Evolutionary conservation across 768 basidiomycete genomes (phyloP).

Genomic region (Macrolepiota albuminosa): DNA sequence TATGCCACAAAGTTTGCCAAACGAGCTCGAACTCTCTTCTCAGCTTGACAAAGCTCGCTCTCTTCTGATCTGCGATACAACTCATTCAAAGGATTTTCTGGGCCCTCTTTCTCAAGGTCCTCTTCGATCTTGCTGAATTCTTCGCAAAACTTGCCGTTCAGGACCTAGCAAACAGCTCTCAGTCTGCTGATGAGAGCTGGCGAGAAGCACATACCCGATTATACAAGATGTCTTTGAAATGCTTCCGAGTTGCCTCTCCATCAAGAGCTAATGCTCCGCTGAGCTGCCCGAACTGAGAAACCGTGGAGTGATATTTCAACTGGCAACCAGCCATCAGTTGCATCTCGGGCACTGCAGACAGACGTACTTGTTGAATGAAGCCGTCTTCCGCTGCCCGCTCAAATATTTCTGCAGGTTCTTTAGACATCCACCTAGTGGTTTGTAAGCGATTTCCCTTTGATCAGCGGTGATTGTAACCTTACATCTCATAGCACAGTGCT

Average conservation of each 20-base stretch:
- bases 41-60: constrained; percentile 52
- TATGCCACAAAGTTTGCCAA: constrained; percentile 30
- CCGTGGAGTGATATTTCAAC: constrained; percentile 57
- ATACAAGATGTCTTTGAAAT: constrained; percentile 56
- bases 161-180: constrained; percentile 29
- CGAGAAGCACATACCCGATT: constrained; percentile 37
- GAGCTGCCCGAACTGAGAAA: constrained; percentile 61
- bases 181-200: neutral
- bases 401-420: constrained; percentile 66
- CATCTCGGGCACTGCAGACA: neutral
- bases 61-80: constrained; percentile 47
- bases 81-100: constrained; percentile 48
- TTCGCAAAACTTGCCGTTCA: constrained; percentile 54
- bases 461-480: neutral
- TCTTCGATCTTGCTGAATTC: constrained; percentile 53
- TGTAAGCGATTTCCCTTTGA: neutral
- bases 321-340: constrained; percentile 18
- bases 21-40: constrained; percentile 51
- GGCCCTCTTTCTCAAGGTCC: constrained; percentile 52
- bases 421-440: constrained; percentile 57
- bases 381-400: constrained; percentile 65
- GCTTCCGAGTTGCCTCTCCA: constrained; percentile 40
- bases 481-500: constrained; percentile 65
- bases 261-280: constrained; percentile 53
- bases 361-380: constrained; percentile 48